These are phyloP conservation scores for Phlebopus sp. DNA, from an alignment of 1,284 basidiomycete genomes.

Conservation along the genomic window DNA sequence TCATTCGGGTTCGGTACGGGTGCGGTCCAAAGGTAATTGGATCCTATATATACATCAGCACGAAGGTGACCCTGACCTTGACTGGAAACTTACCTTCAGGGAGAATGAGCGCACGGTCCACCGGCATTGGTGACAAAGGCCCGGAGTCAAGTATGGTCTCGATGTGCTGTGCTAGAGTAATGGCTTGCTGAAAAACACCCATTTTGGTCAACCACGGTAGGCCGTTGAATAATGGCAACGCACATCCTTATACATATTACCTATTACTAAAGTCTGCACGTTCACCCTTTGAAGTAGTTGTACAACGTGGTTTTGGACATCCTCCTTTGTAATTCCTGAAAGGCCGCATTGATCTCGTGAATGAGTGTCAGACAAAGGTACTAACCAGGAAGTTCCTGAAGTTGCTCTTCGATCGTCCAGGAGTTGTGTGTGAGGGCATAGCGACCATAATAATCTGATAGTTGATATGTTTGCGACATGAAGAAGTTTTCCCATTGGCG, in stretches of 20 bases:
- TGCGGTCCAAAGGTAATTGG: slow-evolving; percentile 69
- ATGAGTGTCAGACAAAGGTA: slow-evolving; percentile 9
- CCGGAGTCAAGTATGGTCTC: slow-evolving; percentile 67
- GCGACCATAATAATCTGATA: slow-evolving; percentile 78
- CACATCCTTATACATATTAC: slow-evolving; percentile 84
- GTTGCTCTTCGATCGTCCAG: slow-evolving; percentile 81
- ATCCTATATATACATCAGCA: slow-evolving; percentile 42
- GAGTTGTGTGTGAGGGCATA: slow-evolving; percentile 70
- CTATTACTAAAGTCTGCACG: slow-evolving; percentile 78
- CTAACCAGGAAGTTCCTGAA: slow-evolving; percentile 78
- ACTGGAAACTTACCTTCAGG: slow-evolving; percentile 51
- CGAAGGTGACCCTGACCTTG: not conserved
- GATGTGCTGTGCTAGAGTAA: slow-evolving; percentile 67
- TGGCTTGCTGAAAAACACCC: slow-evolving; percentile 62
- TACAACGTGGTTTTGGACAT: slow-evolving; percentile 67
- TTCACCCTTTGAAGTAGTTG: slow-evolving; percentile 69
- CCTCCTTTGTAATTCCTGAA: slow-evolving; percentile 41
- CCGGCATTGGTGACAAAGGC: slow-evolving; percentile 43
- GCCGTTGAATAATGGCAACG: slow-evolving; percentile 24
- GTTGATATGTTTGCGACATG: slow-evolving; percentile 79
- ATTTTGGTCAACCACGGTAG: slow-evolving; percentile 5
- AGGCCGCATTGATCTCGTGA: not conserved
- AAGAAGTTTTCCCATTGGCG: slow-evolving; percentile 86
- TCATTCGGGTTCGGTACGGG: slow-evolving; percentile 85
- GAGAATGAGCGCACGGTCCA: slow-evolving; percentile 59